Conservation (phyloP, 169 alveolate species). For the Plasmodium chabaudi region DNA sequence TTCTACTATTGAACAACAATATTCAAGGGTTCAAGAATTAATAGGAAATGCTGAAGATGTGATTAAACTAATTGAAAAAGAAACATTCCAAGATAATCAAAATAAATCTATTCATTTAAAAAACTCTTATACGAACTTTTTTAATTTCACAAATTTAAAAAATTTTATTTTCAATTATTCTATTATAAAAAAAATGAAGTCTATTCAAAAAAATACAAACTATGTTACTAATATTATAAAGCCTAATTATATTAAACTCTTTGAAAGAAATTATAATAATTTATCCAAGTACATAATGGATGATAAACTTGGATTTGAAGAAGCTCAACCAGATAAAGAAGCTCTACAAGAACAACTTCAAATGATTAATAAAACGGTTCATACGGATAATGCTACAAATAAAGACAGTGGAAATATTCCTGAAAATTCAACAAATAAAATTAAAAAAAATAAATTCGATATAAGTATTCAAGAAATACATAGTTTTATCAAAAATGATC, state of each 20-base stretch:
- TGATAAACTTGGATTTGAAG: not conserved
- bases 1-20: constrained; percentile 67
- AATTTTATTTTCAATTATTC: constrained; percentile 36
- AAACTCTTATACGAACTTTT: constrained; percentile 1
- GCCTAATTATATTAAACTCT: constrained; percentile 65
- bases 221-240: constrained; percentile 35
- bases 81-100: constrained; percentile 5
- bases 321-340: not conserved
- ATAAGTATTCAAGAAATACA: constrained; percentile 56
- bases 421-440: constrained; percentile 10
- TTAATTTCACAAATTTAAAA: constrained; percentile 34
- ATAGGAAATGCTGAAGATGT: constrained; percentile 70
- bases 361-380: not conserved
- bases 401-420: not conserved
- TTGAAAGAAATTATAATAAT: constrained; percentile 66
- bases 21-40: constrained; percentile 70
- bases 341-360: too few species aligned
- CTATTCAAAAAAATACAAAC: constrained; percentile 56
- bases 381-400: not conserved
- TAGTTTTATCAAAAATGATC: constrained; percentile 52
- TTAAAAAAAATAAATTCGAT: constrained; percentile 41
- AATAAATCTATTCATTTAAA: constrained; percentile 4
- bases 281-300: constrained; percentile 5
- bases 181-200: constrained; percentile 42
- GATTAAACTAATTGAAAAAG: constrained; percentile 49